Evolutionary conservation across 768 basidiomycete species (phyloP).

Genomic region (Psilocybe sp.): DNA sequence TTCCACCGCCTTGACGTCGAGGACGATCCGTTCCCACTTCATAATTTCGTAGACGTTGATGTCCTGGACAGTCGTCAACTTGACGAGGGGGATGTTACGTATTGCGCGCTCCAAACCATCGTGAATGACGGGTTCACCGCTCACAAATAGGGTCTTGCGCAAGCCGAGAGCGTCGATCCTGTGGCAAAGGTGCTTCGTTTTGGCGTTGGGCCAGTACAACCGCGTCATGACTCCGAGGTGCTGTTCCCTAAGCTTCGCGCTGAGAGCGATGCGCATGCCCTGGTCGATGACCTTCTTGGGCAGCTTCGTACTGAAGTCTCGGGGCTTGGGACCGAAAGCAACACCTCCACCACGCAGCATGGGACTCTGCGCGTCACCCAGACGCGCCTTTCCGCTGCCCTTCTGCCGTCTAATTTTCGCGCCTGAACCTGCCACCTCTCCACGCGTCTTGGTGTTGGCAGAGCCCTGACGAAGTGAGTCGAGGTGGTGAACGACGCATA

Average conservation of each 20-base stretch:
- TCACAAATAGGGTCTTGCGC: constrained; percentile 74
- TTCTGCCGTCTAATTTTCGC: constrained; percentile 90
- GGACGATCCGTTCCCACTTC: constrained; percentile 76
- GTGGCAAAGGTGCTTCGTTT: constrained; percentile 65
- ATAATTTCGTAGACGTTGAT: constrained; percentile 80
- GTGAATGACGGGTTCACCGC: constrained; percentile 56
- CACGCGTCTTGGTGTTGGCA: constrained; percentile 87
- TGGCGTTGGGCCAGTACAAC: constrained; percentile 68
- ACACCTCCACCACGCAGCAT: constrained; percentile 90
- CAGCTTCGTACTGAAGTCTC: constrained; percentile 89
- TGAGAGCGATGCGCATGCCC: constrained; percentile 90
- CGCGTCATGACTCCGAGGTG: constrained; percentile 72
- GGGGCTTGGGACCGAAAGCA: constrained; percentile 87
- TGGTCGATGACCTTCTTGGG: constrained; percentile 91
- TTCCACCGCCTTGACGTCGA: constrained; percentile 84
- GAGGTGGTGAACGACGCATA: constrained; percentile 85
- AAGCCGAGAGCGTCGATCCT: constrained; percentile 65
- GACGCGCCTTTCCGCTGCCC: constrained; percentile 84
- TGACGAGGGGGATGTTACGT: constrained; percentile 69
- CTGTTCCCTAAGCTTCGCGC: constrained; percentile 74
- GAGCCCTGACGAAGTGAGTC: constrained; percentile 91
- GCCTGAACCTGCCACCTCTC: constrained; percentile 87
- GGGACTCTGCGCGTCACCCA: constrained; percentile 85
- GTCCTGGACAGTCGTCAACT: constrained; percentile 60
- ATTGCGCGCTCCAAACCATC: constrained; percentile 58